Evolutionary conservation across 2,329 filamentous ascomycete species (phyloP).

Genomic region (Exophiala phaeomuriformis): DNA sequence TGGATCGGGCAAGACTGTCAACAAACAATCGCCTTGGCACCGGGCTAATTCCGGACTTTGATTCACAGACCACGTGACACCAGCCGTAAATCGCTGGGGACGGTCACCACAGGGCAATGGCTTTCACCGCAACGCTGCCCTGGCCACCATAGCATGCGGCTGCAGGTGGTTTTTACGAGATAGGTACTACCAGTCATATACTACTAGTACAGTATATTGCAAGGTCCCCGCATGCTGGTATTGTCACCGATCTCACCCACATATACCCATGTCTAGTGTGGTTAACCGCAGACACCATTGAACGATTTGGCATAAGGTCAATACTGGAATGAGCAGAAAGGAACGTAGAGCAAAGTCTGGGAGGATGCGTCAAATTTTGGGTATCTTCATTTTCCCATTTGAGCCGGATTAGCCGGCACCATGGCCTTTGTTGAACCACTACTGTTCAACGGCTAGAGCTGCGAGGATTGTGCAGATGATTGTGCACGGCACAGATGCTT

Average conservation of each 20-base stretch:
- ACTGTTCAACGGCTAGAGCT: not conserved
- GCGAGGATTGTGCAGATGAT: not conserved
- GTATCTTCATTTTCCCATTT: conserved; percentile 5
- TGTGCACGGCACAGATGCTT: not conserved
- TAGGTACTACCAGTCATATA: too few relatives aligned
- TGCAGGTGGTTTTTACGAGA: too few relatives aligned
- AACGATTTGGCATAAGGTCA: not conserved
- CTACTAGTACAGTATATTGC: too few relatives aligned
- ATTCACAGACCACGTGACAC: not conserved
- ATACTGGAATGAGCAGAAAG: conserved; percentile 4
- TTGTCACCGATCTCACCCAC: too few relatives aligned
- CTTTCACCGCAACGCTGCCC: too few relatives aligned
- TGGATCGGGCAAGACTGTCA: conserved; percentile 9
- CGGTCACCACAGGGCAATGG: too few relatives aligned
- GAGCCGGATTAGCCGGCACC: not conserved
- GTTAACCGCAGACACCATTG: too few relatives aligned
- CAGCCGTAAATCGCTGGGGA: too few relatives aligned
- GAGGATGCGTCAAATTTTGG: conserved; percentile 6
- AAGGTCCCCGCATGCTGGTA: too few relatives aligned
- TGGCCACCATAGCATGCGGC: too few relatives aligned
- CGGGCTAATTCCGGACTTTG: not conserved
- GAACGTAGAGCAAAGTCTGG: not conserved
- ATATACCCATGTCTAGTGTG: too few relatives aligned
- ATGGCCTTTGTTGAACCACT: not conserved
- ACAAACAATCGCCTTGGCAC: conserved; percentile 11